Evolutionary conservation across 2,329 filamentous ascomycete species (phyloP).

Genomic region (Didymella pomorum): DNA sequence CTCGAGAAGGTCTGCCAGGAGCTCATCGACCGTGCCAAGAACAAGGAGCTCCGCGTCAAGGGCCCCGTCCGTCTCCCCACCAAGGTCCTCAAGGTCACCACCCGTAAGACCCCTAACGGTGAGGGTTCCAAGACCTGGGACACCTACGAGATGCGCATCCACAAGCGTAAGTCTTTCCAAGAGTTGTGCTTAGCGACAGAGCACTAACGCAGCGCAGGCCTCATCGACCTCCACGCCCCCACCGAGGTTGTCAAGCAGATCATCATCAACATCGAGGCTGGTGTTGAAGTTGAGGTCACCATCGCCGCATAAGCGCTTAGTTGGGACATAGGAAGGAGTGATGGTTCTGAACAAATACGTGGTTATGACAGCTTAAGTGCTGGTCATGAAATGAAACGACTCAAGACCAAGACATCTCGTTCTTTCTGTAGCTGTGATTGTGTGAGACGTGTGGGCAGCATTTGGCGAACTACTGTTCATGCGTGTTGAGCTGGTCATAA

Average conservation of each 20-base stretch:
- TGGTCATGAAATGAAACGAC: conserved; percentile 37
- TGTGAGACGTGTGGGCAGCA: background rate
- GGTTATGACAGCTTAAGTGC: conserved; percentile 39
- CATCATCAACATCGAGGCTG: conserved; percentile 94
- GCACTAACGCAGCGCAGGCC: conserved; percentile 42
- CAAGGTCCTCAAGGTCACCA: conserved; percentile 96
- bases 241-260: conserved; percentile 98
- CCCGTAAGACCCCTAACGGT: conserved; percentile 99
- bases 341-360: conserved; percentile 31
- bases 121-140: conserved; percentile 99
- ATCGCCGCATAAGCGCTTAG: conserved; percentile 73
- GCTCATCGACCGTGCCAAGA: conserved; percentile 97
- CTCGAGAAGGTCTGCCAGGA: conserved; percentile 92
- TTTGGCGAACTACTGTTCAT: background rate
- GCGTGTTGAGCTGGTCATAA: background rate
- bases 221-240: conserved; percentile 97
- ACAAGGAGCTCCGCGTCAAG: conserved; percentile 98
- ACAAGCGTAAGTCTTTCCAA: conserved; percentile 72
- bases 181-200: background rate
- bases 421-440: background rate
- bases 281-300: conserved; percentile 92
- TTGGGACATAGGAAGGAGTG: conserved; percentile 28
- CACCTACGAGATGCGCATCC: conserved; percentile 97
- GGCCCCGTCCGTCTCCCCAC: conserved; percentile 96
- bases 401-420: conserved; percentile 20